These are phyloP conservation scores for Starmerella sp. DNA, from an alignment of 805 yeast species.

Conservation along the genomic window DNA sequence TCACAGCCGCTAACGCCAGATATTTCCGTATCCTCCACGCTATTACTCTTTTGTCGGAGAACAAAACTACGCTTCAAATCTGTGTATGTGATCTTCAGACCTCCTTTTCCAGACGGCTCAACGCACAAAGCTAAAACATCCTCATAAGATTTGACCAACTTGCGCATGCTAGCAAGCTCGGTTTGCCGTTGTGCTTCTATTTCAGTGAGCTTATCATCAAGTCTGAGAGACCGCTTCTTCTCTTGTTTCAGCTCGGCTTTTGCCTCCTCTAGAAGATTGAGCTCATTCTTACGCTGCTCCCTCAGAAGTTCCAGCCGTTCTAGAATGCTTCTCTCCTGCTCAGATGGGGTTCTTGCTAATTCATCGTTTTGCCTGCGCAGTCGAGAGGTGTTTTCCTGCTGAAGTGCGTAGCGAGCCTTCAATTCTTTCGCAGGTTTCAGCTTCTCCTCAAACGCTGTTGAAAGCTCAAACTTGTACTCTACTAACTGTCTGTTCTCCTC, in stretches of 20 bases:
- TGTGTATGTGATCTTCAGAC: not conserved
- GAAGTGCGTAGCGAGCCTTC: not conserved
- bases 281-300: constrained; percentile 1
- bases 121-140: not conserved
- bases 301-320: not conserved
- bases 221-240: not conserved
- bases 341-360: not conserved
- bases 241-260: not conserved
- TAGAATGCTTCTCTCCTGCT: not conserved
- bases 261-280: not conserved
- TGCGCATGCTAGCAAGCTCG: not conserved
- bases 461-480: not conserved
- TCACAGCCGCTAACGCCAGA: constrained; percentile 2
- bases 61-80: constrained; percentile 3
- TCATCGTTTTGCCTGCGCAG: constrained; percentile 1
- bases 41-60: not conserved
- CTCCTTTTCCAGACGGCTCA: not conserved
- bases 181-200: not conserved
- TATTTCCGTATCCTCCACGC: not conserved
- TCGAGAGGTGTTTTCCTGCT: not conserved
- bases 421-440: not conserved
- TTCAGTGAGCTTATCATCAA: not conserved
- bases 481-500: constrained; percentile 1
- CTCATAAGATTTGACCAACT: not conserved
- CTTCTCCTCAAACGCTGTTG: not conserved